Conservation (phyloP, 2,329 filamentous ascomycete genomes). For the Grosmannia huntii region DNA sequence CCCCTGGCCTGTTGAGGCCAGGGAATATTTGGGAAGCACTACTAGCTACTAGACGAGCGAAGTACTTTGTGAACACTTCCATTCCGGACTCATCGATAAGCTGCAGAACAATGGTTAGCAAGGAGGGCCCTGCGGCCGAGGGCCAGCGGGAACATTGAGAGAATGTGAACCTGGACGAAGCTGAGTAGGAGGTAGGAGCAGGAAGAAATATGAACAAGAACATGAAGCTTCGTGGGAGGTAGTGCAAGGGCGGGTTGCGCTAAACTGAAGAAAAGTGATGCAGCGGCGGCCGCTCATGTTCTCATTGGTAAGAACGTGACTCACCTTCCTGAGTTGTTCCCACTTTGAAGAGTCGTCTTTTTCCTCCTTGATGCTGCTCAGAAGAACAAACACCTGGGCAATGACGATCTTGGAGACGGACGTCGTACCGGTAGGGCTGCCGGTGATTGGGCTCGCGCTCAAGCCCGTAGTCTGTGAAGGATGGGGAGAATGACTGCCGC, state of each 20-base stretch:
- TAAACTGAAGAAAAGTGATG: too few species aligned
- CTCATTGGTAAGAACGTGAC: constrained; percentile 12
- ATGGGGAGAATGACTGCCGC: constrained; percentile 42
- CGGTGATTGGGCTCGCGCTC: constrained; percentile 48
- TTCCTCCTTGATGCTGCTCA: constrained; percentile 91
- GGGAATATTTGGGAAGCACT: constrained; percentile 90
- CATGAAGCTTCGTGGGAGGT: too few species aligned
- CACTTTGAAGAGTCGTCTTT: constrained; percentile 78
- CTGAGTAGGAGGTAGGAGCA: background rate
- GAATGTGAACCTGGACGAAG: too few species aligned
- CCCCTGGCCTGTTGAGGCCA: constrained; percentile 56
- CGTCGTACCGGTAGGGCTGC: constrained; percentile 47
- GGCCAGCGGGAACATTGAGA: background rate
- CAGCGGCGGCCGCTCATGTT: background rate
- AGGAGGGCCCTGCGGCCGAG: background rate
- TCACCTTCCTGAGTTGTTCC: constrained; percentile 87
- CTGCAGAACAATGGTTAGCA: constrained; percentile 27
- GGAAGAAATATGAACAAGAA: background rate
- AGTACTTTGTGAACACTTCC: constrained; percentile 96
- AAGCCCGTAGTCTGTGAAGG: constrained; percentile 42
- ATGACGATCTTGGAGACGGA: constrained; percentile 86
- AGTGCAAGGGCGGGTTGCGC: too few species aligned
- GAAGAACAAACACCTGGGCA: constrained; percentile 85
- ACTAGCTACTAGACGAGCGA: constrained; percentile 79
- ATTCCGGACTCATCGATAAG: constrained; percentile 97